Evolutionary conservation across 106 monocot species (phyloP).

Genomic region (Apostasia ramifera): DNA sequence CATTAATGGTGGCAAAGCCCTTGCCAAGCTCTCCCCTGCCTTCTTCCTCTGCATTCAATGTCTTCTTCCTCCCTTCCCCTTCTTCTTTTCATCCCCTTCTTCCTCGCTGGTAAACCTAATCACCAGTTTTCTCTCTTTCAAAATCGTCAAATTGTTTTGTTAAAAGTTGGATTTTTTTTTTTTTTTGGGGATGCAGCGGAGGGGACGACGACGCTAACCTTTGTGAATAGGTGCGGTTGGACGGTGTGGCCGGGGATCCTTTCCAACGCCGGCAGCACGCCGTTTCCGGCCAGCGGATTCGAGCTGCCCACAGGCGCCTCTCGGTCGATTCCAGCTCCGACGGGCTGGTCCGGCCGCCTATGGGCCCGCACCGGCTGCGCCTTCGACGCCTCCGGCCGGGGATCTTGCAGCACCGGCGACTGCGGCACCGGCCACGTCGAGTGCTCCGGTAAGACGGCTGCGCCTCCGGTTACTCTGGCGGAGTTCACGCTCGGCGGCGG

Average conservation of each 20-base stretch:
- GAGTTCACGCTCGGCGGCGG: constrained; percentile 13
- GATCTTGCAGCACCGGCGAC: constrained; percentile 7
- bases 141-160: too few relatives aligned
- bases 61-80: background rate
- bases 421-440: constrained; percentile 4
- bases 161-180: too few relatives aligned
- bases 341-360: constrained; percentile 10
- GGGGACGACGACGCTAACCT: constrained; percentile 1
- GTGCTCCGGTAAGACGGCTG: constrained; percentile 3
- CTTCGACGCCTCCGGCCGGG: background rate
- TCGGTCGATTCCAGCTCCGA: background rate
- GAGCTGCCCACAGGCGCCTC: background rate
- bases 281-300: constrained; percentile 12
- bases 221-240: constrained; percentile 11
- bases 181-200: background rate
- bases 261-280: constrained; percentile 5
- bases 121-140: background rate
- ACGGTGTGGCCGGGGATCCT: constrained; percentile 17
- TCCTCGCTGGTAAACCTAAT: background rate
- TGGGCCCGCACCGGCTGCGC: constrained; percentile 18
- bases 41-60: background rate
- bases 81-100: constrained; percentile 2
- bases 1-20: background rate
- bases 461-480: constrained; percentile 10
- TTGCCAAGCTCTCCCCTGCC: background rate